These are phyloP conservation scores for Penicillium maclennaniae DNA, from an alignment of 495 filamentous ascomycete genomes.

Conservation along the genomic window DNA sequence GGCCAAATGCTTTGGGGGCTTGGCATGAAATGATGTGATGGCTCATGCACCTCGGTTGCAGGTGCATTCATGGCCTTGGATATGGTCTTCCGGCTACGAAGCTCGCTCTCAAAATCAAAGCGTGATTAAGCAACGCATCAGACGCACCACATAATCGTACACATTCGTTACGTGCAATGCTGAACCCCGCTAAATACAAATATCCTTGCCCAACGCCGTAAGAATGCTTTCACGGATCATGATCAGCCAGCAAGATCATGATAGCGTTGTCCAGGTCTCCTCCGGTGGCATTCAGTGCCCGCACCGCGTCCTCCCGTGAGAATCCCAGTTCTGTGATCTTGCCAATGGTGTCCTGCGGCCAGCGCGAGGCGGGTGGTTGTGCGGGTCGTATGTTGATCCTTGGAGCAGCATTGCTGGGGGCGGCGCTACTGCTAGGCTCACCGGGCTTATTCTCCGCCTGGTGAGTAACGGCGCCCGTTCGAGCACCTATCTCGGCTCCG, in stretches of 20 bases:
- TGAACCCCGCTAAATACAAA: slow-evolving; percentile 25
- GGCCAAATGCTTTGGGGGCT: background rate
- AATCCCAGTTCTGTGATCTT: slow-evolving; percentile 79
- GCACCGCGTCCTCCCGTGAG: slow-evolving; percentile 68
- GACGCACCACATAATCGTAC: slow-evolving; percentile 15
- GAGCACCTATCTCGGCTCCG: slow-evolving; percentile 78
- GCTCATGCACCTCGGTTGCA: slow-evolving; percentile 14
- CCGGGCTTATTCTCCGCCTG: slow-evolving; percentile 39
- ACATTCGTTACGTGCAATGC: slow-evolving; percentile 17
- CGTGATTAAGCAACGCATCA: slow-evolving; percentile 21
- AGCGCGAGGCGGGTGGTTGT: slow-evolving; percentile 32
- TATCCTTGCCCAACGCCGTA: slow-evolving; percentile 6
- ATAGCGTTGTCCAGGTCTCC: slow-evolving; percentile 87
- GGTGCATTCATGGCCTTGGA: slow-evolving; percentile 55
- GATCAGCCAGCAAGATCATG: slow-evolving; percentile 48
- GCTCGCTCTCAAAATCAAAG: slow-evolving; percentile 31
- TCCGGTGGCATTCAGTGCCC: slow-evolving; percentile 73
- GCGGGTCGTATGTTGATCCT: slow-evolving; percentile 31
- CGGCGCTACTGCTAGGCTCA: slow-evolving; percentile 14
- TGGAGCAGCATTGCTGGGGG: slow-evolving; percentile 11
- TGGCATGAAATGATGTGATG: too few relatives aligned
- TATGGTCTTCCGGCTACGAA: slow-evolving; percentile 46
- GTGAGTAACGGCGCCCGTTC: slow-evolving; percentile 75
- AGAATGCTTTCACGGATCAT: slow-evolving; percentile 8
- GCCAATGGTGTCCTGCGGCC: slow-evolving; percentile 44